These are phyloP conservation scores for Podospora tetraspora DNA, from an alignment of 495 filamentous ascomycete species.

Conservation along the genomic window DNA sequence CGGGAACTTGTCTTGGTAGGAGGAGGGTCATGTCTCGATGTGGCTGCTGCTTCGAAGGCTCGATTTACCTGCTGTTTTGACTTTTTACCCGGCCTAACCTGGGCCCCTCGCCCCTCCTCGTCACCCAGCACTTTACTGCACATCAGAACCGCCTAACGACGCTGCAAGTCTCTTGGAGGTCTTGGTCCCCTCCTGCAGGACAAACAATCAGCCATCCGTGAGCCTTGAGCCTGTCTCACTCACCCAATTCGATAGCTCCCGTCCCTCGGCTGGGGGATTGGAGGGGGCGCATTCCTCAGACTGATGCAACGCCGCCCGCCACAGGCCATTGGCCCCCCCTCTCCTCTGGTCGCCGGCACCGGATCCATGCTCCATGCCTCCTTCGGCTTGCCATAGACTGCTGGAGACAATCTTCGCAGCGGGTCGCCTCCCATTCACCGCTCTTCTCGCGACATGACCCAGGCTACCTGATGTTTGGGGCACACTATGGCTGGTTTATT, in stretches of 20 bases:
- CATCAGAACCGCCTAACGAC: conserved; percentile 4
- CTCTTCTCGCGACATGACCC: not conserved
- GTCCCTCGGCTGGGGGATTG: conserved; percentile 1
- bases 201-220: not conserved
- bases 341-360: not conserved
- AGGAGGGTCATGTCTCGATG: conserved; percentile 9
- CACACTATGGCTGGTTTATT: not conserved
- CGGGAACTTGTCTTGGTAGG: not conserved
- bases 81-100: not conserved
- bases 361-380: conserved; percentile 1
- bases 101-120: not conserved
- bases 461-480: not conserved
- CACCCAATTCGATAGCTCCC: not conserved
- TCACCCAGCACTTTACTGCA: conserved; percentile 8
- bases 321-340: not conserved
- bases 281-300: conserved; percentile 3
- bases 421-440: not conserved
- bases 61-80: conserved; percentile 16
- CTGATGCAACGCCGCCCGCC: conserved; percentile 13
- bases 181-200: conserved; percentile 6
- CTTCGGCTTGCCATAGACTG: not conserved
- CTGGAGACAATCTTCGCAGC: not conserved
- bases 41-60: conserved; percentile 5
- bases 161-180: not conserved
- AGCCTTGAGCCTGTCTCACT: conserved; percentile 4